phyloP scores from a whole-genome alignment of 495 filamentous ascomycete species.

The Xylaria cubensis region DNA sequence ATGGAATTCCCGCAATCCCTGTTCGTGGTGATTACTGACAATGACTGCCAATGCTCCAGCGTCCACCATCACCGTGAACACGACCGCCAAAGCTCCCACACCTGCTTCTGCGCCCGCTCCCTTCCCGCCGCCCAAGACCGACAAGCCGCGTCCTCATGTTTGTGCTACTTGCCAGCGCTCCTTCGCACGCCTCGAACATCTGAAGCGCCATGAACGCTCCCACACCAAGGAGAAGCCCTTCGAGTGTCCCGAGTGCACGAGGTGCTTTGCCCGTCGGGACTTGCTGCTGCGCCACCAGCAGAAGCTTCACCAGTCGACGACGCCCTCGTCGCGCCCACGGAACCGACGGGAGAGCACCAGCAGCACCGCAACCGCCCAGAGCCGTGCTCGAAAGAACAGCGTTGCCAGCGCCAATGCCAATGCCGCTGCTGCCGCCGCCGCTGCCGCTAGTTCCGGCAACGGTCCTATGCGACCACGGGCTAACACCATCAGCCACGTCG shows the following conservation, averaged over 20 bases:
- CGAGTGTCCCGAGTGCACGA: constrained; percentile 92
- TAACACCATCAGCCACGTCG: constrained; percentile 96
- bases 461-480: constrained; percentile 84
- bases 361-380: constrained; percentile 67
- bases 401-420: constrained; percentile 65
- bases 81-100: constrained; percentile 47
- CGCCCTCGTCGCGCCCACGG: constrained; percentile 85
- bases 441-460: constrained; percentile 49
- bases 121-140: constrained; percentile 86
- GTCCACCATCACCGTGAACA: constrained; percentile 60
- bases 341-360: constrained; percentile 86
- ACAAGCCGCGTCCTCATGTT: constrained; percentile 95
- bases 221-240: constrained; percentile 99
- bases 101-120: constrained; percentile 39
- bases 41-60: constrained; percentile 41
- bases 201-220: constrained; percentile 97
- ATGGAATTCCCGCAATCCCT: constrained; percentile 20
- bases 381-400: constrained; percentile 90
- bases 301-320: constrained; percentile 97
- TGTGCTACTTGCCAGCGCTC: constrained; percentile 92
- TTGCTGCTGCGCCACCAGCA: constrained; percentile 95
- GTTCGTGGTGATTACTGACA: constrained; percentile 34
- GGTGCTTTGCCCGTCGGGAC: constrained; percentile 95
- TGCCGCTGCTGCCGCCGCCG: constrained; percentile 21
- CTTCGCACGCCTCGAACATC: constrained; percentile 93